Percentiles rank a stretch among this genome's conserved stretches.
These are phyloP conservation scores for Casuarina glauca DNA, from an alignment of 306 rosid genomes.

Conservation along the genomic window DNA sequence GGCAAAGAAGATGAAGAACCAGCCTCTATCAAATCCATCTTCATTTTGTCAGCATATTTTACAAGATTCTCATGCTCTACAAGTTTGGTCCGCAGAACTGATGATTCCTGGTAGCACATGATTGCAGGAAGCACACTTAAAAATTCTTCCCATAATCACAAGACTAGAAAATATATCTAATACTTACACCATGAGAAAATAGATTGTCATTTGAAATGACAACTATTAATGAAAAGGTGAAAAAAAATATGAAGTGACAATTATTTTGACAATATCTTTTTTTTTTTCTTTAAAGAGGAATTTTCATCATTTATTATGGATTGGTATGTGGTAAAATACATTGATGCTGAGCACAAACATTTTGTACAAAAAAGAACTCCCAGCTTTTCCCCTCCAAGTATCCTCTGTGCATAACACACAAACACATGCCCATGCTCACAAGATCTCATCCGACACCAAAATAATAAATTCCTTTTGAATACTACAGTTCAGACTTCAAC, in stretches of 20 bases:
- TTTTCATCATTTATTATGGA: background rate
- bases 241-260: background rate
- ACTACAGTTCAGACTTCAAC: too few relatives aligned
- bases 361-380: background rate
- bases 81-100: constrained; percentile 66
- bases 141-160: constrained; percentile 1
- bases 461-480: too few relatives aligned
- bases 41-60: constrained; percentile 61
- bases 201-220: background rate
- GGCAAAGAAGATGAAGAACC: constrained; percentile 45
- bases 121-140: constrained; percentile 28
- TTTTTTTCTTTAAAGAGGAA: background rate
- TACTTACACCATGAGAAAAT: background rate
- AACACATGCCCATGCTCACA: background rate
- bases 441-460: background rate
- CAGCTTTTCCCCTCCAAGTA: too few relatives aligned
- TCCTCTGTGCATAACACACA: background rate
- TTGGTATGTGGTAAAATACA: background rate
- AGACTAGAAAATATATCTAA: background rate
- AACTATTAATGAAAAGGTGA: background rate
- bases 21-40: constrained; percentile 53
- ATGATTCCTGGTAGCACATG: constrained; percentile 67
- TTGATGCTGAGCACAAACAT: background rate
- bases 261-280: background rate
- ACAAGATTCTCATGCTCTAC: constrained; percentile 69